These are phyloP conservation scores for Zygotorulaspora danielsina DNA, from an alignment of 805 yeast species.

Conservation along the genomic window DNA sequence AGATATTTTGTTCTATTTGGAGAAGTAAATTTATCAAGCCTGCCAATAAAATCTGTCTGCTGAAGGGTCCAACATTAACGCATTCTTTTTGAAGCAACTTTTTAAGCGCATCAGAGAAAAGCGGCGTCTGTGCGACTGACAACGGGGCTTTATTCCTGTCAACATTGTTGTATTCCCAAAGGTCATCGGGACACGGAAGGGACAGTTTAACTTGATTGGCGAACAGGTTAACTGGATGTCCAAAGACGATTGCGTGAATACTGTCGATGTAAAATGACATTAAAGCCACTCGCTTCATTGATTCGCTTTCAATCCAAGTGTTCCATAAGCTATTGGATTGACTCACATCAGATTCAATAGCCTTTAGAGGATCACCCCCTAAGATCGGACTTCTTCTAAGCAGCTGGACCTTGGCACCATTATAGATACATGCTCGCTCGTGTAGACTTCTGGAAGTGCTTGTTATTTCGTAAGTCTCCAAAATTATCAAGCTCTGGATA, in stretches of 20 bases:
- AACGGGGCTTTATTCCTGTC: conserved; percentile 28
- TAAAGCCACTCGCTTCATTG: conserved; percentile 66
- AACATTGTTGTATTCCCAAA: conserved; percentile 43
- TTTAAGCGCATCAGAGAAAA: conserved; percentile 10
- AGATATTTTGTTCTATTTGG: conserved; percentile 13
- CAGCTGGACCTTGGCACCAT: conserved; percentile 73
- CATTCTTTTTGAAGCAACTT: conserved; percentile 7
- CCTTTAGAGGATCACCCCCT: conserved; percentile 54
- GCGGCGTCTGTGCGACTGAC: conserved; percentile 11
- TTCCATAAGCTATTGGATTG: conserved; percentile 9
- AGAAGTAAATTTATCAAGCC: conserved; percentile 11
- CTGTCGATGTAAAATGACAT: conserved; percentile 79
- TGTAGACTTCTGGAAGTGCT: conserved; percentile 60
- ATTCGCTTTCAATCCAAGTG: conserved; percentile 69
- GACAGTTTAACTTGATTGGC: conserved; percentile 55
- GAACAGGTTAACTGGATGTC: conserved; percentile 53
- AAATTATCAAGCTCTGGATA: conserved; percentile 59
- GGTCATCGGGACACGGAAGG: conserved; percentile 56
- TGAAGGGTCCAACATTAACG: conserved; percentile 9
- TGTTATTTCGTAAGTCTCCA: conserved; percentile 72
- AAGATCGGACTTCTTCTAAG: conserved; percentile 65
- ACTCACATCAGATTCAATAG: conserved; percentile 9
- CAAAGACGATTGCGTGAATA: conserved; percentile 66
- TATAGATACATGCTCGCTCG: conserved; percentile 75
- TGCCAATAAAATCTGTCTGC: conserved; percentile 9